Percentiles rank a stretch among this genome's conserved stretches.
Evolutionary conservation across 2,329 filamentous ascomycete genomes (phyloP).

Genomic region (Arachnomyces sp.): DNA sequence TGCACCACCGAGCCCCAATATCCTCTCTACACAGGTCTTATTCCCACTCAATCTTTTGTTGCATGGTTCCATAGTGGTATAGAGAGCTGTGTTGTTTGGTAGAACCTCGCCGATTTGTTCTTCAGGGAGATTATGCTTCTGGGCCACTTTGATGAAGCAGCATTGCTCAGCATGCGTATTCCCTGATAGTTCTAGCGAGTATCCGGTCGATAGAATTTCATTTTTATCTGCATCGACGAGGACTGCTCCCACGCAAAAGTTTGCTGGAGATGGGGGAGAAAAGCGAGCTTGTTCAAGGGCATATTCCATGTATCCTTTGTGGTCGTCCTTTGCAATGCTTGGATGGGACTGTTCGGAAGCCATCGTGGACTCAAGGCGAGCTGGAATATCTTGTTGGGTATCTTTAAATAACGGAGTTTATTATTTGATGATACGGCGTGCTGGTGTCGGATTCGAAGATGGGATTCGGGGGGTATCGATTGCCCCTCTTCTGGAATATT

Average conservation of each 20-base stretch:
- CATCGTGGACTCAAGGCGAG: too few relatives aligned
- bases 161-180: slow-evolving; percentile 39
- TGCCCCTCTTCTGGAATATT: too few relatives aligned
- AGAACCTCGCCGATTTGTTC: slow-evolving; percentile 30
- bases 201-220: slow-evolving; percentile 40
- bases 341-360: too few relatives aligned
- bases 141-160: slow-evolving; percentile 40
- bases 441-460: too few relatives aligned
- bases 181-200: slow-evolving; percentile 35
- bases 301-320: slow-evolving; percentile 34
- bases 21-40: slow-evolving; percentile 30
- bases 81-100: slow-evolving; percentile 33
- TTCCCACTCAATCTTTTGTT: slow-evolving; percentile 36
- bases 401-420: too few relatives aligned
- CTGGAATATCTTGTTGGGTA: too few relatives aligned
- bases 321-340: slow-evolving; percentile 22
- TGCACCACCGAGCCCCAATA: slow-evolving; percentile 24
- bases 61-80: slow-evolving; percentile 43
- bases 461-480: too few relatives aligned
- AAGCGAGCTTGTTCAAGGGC: slow-evolving; percentile 29
- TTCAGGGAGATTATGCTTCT: slow-evolving; percentile 29
- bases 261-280: slow-evolving; percentile 31
- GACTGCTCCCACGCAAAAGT: slow-evolving; percentile 39
- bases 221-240: slow-evolving; percentile 32
- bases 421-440: too few relatives aligned